phyloP scores from a whole-genome alignment of 192 early-diverging fungal species.

The Mortierella alpina region DNA sequence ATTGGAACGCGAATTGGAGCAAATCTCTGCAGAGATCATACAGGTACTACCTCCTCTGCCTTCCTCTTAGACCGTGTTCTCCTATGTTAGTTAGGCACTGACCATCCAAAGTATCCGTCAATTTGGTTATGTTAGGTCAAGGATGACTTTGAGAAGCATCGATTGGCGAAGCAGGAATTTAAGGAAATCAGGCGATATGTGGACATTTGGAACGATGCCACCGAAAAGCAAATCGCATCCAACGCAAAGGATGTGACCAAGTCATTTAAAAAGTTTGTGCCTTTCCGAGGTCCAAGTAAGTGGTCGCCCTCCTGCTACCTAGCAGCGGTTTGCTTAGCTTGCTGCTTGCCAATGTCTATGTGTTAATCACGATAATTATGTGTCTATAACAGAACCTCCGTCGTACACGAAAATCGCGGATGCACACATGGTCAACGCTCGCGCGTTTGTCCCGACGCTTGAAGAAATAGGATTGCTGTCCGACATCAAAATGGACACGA shows the following conservation, averaged over 20 bases:
- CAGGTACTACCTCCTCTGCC: constrained; percentile 9
- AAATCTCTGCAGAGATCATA: constrained; percentile 26
- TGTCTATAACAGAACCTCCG: constrained; percentile 21
- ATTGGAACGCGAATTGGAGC: constrained; percentile 29
- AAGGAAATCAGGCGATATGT: constrained; percentile 47
- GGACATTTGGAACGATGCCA: constrained; percentile 49
- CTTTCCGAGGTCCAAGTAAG: constrained; percentile 44
- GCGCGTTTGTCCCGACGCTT: constrained; percentile 25
- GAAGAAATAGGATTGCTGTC: constrained; percentile 40
- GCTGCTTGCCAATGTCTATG: neutral
- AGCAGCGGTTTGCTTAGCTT: too few relatives aligned
- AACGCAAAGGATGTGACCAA: constrained; percentile 41
- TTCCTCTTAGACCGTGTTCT: neutral
- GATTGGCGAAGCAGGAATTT: constrained; percentile 36
- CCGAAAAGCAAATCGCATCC: constrained; percentile 50
- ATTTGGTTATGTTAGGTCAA: constrained; percentile 18
- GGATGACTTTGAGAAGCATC: constrained; percentile 43
- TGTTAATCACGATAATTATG: neutral
- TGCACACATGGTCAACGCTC: constrained; percentile 35
- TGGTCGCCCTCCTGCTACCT: neutral
- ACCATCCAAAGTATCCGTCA: neutral
- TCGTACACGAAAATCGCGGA: constrained; percentile 44
- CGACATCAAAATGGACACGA: constrained; percentile 47
- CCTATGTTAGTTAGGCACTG: neutral
- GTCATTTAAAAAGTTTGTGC: constrained; percentile 46